Base-by-base conservation (phyloP, 352 stramenopile genomes). In the Phytophthora sp. region DNA sequence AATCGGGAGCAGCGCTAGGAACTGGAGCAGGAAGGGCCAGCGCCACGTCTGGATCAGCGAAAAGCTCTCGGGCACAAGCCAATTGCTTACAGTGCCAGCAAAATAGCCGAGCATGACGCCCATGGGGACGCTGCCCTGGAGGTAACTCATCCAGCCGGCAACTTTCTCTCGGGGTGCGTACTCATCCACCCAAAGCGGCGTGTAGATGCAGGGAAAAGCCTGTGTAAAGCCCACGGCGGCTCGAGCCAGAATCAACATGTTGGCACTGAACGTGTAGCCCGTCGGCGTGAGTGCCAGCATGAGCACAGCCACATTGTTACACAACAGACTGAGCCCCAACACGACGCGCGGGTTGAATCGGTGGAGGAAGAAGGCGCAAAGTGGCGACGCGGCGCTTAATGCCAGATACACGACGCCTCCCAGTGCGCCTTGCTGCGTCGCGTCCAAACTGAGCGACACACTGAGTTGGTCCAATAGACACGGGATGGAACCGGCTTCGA, bases 31-130 rank as follows among this genome's bases (percentile, higher is more conserved):
- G 46, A 95, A 95, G 0, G 86, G 86, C 86, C 84, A 95, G 26
- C 86, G 82, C 86, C 86, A 95, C 41, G 81, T 91, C 60, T 89
- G 78, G 26, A 93, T 78, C 4, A 82, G 63, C 38, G 77, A 68
- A 54, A 84, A 89, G 54, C 69, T 84, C 65, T 91, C 83, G 1
- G 79, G 78, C 16, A 90, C 83, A 51, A 95, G 60, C 85, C 85
- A 93, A 52, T 93, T 93, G 47, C 81, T 89, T 2, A 95, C 82
- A 0, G 82, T 92, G 41, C 87, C 87, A 16, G 84, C 79, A 49
- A 95, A 91, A 56, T 95, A 95, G 16, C 87, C 87, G 53, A 95
- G 76, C 84, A 92, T 95, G 66, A 95, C 82, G 47, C 87, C 87
- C 74, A 95, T 89, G 26, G 87, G 84, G 18, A 93, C 84, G 21